phyloP scores from a whole-genome alignment of 345 rosid genomes.

The Litchi chinensis region DNA sequence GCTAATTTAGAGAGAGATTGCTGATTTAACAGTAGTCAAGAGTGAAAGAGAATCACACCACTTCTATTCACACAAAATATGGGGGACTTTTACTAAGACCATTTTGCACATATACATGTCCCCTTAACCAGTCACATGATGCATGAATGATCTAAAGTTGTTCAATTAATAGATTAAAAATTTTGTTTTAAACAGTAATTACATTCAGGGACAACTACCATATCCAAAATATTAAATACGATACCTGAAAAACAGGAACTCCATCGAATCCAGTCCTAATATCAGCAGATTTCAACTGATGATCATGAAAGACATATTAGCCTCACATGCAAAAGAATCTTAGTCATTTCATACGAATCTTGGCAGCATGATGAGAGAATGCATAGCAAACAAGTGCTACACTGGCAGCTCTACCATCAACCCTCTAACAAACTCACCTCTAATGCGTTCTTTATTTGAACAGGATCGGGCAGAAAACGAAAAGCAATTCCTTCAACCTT shows the following conservation, averaged over 20 bases:
- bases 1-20: not conserved
- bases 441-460: constrained; percentile 87
- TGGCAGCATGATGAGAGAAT: not conserved
- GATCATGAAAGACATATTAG: constrained; percentile 23
- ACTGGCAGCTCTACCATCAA: not conserved
- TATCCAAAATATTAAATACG: not conserved
- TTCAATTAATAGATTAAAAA: not conserved
- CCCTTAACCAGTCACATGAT: not conserved
- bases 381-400: not conserved
- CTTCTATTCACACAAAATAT: not conserved
- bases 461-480: constrained; percentile 90
- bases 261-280: constrained; percentile 76
- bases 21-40: not conserved
- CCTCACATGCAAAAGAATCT: not conserved
- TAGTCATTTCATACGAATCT: not conserved
- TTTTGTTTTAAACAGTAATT: not conserved
- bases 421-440: constrained; percentile 59
- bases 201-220: not conserved
- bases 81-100: not conserved
- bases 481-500: constrained; percentile 97
- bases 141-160: not conserved
- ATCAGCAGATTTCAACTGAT: constrained; percentile 64
- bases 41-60: not conserved
- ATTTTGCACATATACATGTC: not conserved
- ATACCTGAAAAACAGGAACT: constrained; percentile 97